A percentile compares a stretch with the other conserved stretches of the same genome.
phyloP scores from a whole-genome alignment of 1,284 basidiomycete genomes.

The Trametes versicolor region DNA sequence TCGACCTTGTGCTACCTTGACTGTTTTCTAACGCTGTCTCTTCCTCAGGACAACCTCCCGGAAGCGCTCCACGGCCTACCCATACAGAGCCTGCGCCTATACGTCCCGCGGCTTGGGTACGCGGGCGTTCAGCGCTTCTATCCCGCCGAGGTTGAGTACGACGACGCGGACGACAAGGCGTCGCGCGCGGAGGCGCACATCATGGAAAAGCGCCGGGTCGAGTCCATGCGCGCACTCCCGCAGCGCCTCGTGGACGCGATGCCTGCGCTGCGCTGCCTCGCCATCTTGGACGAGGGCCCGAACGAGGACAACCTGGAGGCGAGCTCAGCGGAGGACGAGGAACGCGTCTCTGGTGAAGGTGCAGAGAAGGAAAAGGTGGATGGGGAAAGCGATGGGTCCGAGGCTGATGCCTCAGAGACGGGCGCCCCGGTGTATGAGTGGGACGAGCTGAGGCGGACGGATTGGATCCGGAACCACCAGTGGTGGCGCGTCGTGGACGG shows the following conservation, averaged over 20 bases:
- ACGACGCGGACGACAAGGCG: conserved; percentile 1
- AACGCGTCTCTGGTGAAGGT: background rate
- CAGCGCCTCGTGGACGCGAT: conserved; percentile 9
- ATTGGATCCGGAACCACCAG: conserved; percentile 3
- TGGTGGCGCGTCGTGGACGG: conserved; percentile 27
- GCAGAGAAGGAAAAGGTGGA: background rate
- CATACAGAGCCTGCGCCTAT: background rate
- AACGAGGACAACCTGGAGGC: background rate
- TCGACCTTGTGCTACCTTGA: too few relatives aligned
- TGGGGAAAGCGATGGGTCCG: background rate
- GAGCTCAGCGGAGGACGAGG: background rate
- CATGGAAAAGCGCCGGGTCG: conserved; percentile 2
- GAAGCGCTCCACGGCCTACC: background rate
- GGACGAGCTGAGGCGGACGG: conserved; percentile 24
- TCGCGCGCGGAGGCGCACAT: background rate
- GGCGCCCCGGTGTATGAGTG: conserved; percentile 10
- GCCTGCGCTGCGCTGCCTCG: conserved; percentile 8
- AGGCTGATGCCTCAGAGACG: background rate
- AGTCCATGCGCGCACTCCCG: background rate
- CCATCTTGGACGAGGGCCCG: conserved; percentile 3
- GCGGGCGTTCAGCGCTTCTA: background rate
- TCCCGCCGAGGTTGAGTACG: background rate
- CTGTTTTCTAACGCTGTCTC: background rate
- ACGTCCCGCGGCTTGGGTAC: conserved; percentile 1
- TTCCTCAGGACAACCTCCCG: conserved; percentile 1